Base-by-base conservation (phyloP, 805 yeast genomes). In the Kodamaea kakaduensis region DNA sequence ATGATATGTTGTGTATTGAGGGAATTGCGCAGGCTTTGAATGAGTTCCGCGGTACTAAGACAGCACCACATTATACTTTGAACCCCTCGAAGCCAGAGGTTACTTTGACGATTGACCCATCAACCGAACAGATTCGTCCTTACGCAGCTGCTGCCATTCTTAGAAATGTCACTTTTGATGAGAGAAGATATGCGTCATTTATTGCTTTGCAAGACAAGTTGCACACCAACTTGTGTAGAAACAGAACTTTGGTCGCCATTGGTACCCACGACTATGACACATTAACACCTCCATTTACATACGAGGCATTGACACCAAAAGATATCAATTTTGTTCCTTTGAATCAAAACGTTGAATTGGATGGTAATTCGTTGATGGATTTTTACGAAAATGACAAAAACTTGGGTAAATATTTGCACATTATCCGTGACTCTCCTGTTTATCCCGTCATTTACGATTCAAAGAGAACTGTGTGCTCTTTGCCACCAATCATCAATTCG, bases 401-500 rank as follows among this genome's bases (percentile, higher is more conserved):
- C 57, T 68, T 93, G 51, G 89, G 95, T 48, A 84, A 84, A 60
- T 93, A 76, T 64, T 75, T 90, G 50, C 95, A 82, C 55, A 84
- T 93, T 51, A 86, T 93, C 58, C 80, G 77, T 54, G 85, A 85
- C 59, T 80, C 88, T 20, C 94, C 95, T 17, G 93, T 84, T 33
- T 86, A 76, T 61, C 99, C 99, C 17, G 87, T 89, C 23, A 84
- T 90, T 50, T 72, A 80, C 50, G 98, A 93, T 62, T 61, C 81
- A 39, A 70, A 78, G 26, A 75, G 81, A 51, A 72, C 75, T 6
- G 93, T 93, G 35, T 81, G 94, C 52, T 89, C 97, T 5, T 64
- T 93, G 70, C 99, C 99, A 34, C 99, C 99, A 45, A 83, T 93
- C 56, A 94, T 93, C 69, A 93, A 93, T 69, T 83, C 95, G 24